Evolutionary conservation across 106 monocot species (phyloP).

Genomic region (Alisma plantagoaquatica): DNA sequence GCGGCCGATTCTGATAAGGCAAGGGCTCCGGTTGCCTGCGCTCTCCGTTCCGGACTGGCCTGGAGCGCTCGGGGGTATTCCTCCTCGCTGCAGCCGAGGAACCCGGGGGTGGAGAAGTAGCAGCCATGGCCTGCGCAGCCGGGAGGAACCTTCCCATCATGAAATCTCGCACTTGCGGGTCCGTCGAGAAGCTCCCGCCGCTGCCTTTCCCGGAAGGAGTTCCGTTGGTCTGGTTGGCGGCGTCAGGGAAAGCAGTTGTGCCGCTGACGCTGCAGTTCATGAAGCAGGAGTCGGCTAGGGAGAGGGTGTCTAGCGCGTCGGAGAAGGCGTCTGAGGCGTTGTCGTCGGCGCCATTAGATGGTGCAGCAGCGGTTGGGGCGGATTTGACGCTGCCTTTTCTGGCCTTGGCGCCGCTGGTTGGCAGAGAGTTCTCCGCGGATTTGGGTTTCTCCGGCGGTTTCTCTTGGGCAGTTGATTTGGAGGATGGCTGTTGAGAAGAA

Average conservation of each 20-base stretch:
- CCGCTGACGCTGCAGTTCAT: slow-evolving; percentile 78
- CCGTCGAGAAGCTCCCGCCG: slow-evolving; percentile 27
- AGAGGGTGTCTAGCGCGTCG: slow-evolving; percentile 68
- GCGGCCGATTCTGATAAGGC: slow-evolving; percentile 14
- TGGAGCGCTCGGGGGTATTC: background rate
- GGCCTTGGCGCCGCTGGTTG: no score
- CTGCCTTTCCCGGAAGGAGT: slow-evolving; percentile 7
- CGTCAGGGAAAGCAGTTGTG: slow-evolving; percentile 12
- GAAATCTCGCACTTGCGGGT: slow-evolving; percentile 47
- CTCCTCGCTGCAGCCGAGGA: slow-evolving; percentile 3
- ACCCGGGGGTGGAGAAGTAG: slow-evolving; percentile 14
- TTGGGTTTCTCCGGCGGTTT: no score
- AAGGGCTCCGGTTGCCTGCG: slow-evolving; percentile 7
- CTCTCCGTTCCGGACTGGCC: slow-evolving; percentile 4
- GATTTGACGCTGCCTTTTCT: no score
- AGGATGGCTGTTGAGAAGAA: no score
- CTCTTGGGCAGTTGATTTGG: no score
- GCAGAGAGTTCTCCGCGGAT: no score
- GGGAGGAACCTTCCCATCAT: slow-evolving; percentile 65
- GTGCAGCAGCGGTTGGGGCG: no score
- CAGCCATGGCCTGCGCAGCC: slow-evolving; percentile 46
- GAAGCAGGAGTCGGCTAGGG: slow-evolving; percentile 55
- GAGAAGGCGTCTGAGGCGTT: slow-evolving; percentile 52
- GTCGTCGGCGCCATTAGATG: slow-evolving; percentile 12
- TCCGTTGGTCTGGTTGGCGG: background rate